phyloP scores from a whole-genome alignment of 169 alveolate species.

The Plasmodium gonderi region DNA sequence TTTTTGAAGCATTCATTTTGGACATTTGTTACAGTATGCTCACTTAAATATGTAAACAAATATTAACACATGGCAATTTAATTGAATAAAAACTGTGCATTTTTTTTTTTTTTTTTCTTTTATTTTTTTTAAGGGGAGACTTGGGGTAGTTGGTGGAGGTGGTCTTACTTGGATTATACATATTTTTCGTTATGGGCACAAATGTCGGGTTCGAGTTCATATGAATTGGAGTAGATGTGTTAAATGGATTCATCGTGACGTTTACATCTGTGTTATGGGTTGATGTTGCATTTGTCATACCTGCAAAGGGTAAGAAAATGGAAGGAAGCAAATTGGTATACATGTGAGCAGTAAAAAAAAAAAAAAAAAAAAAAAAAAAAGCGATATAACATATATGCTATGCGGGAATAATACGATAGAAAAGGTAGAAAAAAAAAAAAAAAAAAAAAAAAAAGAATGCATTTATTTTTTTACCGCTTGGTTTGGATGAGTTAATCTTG shows the following conservation, averaged over 20 bases:
- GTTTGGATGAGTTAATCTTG: constrained; percentile 1
- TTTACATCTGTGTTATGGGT: neutral
- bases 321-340: neutral
- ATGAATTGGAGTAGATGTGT: constrained; percentile 19
- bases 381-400: neutral
- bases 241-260: constrained; percentile 59
- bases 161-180: constrained; percentile 43
- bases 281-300: constrained; percentile 1
- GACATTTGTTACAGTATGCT: too few relatives aligned
- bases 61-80: too few relatives aligned
- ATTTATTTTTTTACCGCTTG: constrained; percentile 8
- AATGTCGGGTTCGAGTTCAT: constrained; percentile 11
- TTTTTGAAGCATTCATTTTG: too few relatives aligned
- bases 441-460: neutral
- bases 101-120: neutral
- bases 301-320: neutral
- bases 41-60: too few relatives aligned
- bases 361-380: neutral
- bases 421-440: neutral
- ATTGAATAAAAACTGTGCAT: neutral
- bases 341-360: neutral
- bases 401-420: neutral
- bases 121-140: neutral
- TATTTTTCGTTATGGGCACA: constrained; percentile 32
- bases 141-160: neutral